Conservation (phyloP, 169 alveolate genomes). For the Cryptosporidium sp. region DNA sequence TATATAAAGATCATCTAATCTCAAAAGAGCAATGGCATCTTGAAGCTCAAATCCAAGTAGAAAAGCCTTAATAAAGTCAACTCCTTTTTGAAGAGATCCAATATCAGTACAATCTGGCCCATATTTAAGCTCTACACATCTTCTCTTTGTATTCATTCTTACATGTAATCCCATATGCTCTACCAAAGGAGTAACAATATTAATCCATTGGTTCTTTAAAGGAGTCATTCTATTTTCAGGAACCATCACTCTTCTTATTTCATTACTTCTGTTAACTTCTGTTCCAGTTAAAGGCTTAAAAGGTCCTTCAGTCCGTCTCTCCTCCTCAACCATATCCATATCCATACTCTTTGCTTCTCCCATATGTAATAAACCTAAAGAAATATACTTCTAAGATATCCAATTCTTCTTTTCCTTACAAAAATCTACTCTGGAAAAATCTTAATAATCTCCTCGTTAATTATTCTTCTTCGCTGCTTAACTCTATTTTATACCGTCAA, state of each 20-base stretch:
- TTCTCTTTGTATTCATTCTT: conserved; percentile 92
- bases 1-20: conserved; percentile 97
- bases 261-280: conserved; percentile 76
- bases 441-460: not conserved
- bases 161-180: conserved; percentile 95
- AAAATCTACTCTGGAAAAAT: not conserved
- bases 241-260: conserved; percentile 88
- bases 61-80: conserved; percentile 96
- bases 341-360: conserved; percentile 12
- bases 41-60: conserved; percentile 98
- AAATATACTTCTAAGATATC: not conserved
- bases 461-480: not conserved
- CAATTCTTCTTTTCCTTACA: not conserved
- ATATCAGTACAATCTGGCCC: conserved; percentile 78
- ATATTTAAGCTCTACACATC: conserved; percentile 87
- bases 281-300: conserved; percentile 40
- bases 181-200: conserved; percentile 92
- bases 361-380: not conserved
- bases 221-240: conserved; percentile 94
- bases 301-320: conserved; percentile 16
- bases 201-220: conserved; percentile 91
- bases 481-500: not conserved
- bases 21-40: conserved; percentile 98
- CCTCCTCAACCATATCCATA: conserved; percentile 11
- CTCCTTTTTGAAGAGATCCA: conserved; percentile 92